These are phyloP conservation scores for Dictyostelium citrinum DNA, from an alignment of 78 protist genomes.

Conservation along the genomic window DNA sequence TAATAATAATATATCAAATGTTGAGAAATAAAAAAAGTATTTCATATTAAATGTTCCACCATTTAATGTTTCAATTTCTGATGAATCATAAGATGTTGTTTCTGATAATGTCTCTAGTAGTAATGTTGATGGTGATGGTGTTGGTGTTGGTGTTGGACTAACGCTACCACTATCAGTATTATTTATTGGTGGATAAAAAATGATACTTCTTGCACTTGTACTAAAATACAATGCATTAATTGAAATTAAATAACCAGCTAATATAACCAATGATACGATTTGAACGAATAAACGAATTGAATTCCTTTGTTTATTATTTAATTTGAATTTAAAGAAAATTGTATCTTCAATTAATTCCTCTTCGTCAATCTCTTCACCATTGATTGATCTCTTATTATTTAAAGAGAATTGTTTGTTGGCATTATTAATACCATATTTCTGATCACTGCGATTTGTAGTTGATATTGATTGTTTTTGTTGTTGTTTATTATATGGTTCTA, in stretches of 20 bases:
- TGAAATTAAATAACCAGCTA: constrained; percentile 23
- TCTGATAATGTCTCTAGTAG: neutral
- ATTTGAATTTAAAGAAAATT: neutral
- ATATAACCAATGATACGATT: neutral
- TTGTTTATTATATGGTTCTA: neutral
- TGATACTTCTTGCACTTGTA: neutral
- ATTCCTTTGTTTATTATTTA: neutral
- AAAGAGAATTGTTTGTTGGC: neutral
- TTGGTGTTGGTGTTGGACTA: neutral
- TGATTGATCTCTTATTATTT: neutral
- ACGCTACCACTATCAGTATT: neutral
- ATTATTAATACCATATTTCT: neutral
- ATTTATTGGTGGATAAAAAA: constrained; percentile 20
- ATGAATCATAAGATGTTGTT: neutral
- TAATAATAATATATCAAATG: constrained; percentile 30
- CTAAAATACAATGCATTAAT: constrained; percentile 7
- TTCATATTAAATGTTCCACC: constrained; percentile 24
- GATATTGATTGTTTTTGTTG: neutral
- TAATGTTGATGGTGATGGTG: neutral
- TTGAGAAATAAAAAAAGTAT: constrained; percentile 53
- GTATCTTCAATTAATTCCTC: neutral
- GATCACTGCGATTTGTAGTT: neutral
- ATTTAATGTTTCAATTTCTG: neutral
- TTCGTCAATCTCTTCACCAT: neutral
- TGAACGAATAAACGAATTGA: neutral